Evolutionary conservation across 1,139 yeast species (phyloP), one percentile per base, ranked within the genome.

Genomic region (Suhomyces kunorum): DNA sequence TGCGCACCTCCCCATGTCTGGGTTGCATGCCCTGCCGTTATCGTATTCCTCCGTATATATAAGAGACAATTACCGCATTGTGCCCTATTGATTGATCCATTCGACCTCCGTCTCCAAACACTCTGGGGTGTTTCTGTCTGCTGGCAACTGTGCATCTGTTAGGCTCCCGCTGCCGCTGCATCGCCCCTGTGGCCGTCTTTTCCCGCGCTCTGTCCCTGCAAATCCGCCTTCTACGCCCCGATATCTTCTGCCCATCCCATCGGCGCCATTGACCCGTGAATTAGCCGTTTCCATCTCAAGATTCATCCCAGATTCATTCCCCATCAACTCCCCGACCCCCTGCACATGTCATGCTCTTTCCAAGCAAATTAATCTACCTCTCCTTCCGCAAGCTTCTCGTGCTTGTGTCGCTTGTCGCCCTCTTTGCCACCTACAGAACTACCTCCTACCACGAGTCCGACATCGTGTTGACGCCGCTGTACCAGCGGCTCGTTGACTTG

Each of bases 11-110:
- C 11, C 11, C 5, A 18, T 8, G n/a, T 20, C n/a, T 11, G 8
- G 24, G 24, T 20, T 20, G 3, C 24, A 27, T 15, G 18, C 28
- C 14, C 12, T 13, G 24, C 18, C 35, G 31, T 30, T 36, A 36
- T 36, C 39, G 39, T 31, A 32, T 36, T 31, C 39, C 18, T 13
- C 27, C 39, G 40, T 37, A 37, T 37, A 37, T 31, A 27, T 13
- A 25, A 12, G 12, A 13, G 15, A 25, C 28, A 25, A 12, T 12
- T 12, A 12, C 28, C 28, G 28, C 28, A 12, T 5, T 13, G 15
- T 12, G 28, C 9, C n/a, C n/a, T n/a, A n/a, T n/a, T n/a, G n/a
- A n/a, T n/a, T n/a, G n/a, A n/a, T n/a, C n/a, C n/a, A n/a, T n/a
- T n/a, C n/a, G n/a, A n/a, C n/a, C n/a, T n/a, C n/a, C n/a, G n/a